phyloP scores from a whole-genome alignment of 768 basidiomycete genomes.

The Naematelia aurantialba region DNA sequence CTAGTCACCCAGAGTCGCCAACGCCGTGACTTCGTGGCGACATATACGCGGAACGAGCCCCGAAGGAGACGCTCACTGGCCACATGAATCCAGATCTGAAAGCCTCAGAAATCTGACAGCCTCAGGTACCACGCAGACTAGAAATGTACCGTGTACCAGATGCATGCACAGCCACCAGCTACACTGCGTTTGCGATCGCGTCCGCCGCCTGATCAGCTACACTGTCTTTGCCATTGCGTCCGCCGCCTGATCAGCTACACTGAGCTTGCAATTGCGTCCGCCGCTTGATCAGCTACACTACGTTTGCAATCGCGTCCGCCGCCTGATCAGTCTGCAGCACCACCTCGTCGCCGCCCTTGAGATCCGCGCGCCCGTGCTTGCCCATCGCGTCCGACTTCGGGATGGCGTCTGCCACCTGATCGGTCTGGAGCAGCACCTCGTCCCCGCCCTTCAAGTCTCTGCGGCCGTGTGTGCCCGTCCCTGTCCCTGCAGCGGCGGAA shows the following conservation, averaged over 20 bases:
- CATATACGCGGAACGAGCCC: neutral
- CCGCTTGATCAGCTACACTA: neutral
- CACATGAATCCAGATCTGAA: too few relatives aligned
- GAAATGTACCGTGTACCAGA: too few relatives aligned
- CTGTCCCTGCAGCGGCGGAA: neutral
- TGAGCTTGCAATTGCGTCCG: neutral
- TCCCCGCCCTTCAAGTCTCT: slow-evolving; percentile 6
- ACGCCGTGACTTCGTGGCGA: neutral
- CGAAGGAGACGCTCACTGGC: too few relatives aligned
- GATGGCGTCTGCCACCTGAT: slow-evolving; percentile 10
- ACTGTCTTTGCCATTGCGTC: neutral
- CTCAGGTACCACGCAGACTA: too few relatives aligned
- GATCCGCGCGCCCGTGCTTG: slow-evolving; percentile 9
- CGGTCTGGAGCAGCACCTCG: slow-evolving; percentile 3
- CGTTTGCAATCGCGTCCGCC: slow-evolving; percentile 14
- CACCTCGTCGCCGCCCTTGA: slow-evolving; percentile 7
- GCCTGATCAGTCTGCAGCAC: slow-evolving; percentile 22
- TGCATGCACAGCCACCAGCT: neutral
- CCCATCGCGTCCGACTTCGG: neutral
- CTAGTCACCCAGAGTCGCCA: neutral
- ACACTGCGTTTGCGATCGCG: slow-evolving; percentile 6
- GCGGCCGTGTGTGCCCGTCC: slow-evolving; percentile 1
- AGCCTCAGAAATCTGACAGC: too few relatives aligned
- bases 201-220: slow-evolving; percentile 19
- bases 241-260: too few relatives aligned